A percentile compares a stretch with the other conserved stretches of the same genome.
Evolutionary conservation across 176 grass and related monocot genomes (phyloP).

Genomic region (Aegilops longissima): DNA sequence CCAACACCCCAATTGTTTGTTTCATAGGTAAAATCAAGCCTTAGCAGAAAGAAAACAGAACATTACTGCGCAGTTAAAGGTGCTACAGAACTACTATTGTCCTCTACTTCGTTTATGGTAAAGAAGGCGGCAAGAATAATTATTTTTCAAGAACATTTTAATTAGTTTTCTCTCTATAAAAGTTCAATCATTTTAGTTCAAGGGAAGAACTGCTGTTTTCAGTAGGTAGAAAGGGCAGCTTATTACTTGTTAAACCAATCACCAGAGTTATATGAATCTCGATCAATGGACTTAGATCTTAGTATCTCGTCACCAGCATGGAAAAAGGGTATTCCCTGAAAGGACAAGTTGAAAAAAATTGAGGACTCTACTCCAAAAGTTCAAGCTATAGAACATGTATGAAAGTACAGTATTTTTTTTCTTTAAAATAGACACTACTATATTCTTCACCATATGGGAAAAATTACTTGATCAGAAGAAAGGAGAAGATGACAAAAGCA

Average conservation of each 20-base stretch:
- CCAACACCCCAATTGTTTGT: slow-evolving; percentile 96
- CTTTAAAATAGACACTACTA: neutral
- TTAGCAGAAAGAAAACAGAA: slow-evolving; percentile 42
- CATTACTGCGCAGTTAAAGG: slow-evolving; percentile 9
- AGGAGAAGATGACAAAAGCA: neutral
- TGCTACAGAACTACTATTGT: neutral
- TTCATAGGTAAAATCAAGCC: slow-evolving; percentile 91
- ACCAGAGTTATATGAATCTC: slow-evolving; percentile 94
- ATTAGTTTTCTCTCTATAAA: neutral
- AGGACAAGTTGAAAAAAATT: slow-evolving; percentile 18
- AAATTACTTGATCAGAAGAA: neutral
- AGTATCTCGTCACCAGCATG: slow-evolving; percentile 95
- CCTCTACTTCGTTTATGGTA: slow-evolving; percentile 2
- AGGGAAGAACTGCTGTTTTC: slow-evolving; percentile 11
- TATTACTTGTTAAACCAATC: slow-evolving; percentile 98
- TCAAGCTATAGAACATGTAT: neutral
- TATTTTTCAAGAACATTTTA: neutral
- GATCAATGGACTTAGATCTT: slow-evolving; percentile 90
- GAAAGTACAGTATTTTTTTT: neutral
- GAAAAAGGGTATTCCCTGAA: slow-evolving; percentile 92
- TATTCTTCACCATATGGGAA: neutral
- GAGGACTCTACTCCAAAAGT: neutral
- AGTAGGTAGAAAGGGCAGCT: slow-evolving; percentile 11
- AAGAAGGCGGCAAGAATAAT: neutral
- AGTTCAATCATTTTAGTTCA: neutral